Evolutionary conservation across 768 basidiomycete species (phyloP), one percentile per base, ranked within the genome.

Genomic region (Suillus fuscotomentosus): DNA sequence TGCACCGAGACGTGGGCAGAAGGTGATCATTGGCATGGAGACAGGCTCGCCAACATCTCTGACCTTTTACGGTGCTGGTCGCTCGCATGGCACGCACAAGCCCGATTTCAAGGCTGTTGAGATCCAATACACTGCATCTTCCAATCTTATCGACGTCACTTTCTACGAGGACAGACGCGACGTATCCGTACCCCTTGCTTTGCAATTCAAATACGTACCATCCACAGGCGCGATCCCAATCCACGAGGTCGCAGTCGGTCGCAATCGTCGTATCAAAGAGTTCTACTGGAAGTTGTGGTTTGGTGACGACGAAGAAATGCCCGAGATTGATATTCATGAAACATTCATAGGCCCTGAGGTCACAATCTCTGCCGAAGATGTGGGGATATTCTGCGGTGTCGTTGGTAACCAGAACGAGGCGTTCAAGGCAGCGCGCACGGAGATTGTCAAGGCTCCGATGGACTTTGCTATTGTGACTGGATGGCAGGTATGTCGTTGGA

Each of bases 261-360:
- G 96, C 69, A 99, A 97, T 80, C 82, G 82, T 62, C 87, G 92
- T 66, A 96, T 99, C 81, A 99, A 97, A 80, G 87, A 91, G 70
- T 99, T 99, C 75, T 99, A 99, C 82, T 99, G 97, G 97, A 89
- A 89, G 74, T 79, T 99, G 41, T 99, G 97, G 97, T 97, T 95
- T 74, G 95, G 97, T 43, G 94, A 95, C 72, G 81, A 92, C 66
- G 85, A 90, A 69, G 75, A 75, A 2, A 82, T 98, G 31, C 92
- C 95, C 11, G 77, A 84, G n/a, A 87, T 99, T 66, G 84, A 89
- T 70, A 83, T 97, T 61, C 85, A 84, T 59, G 91, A 92, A 68
- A 90, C 85, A 15, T 97, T 98, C 79, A 85, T 87, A 61, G 91
- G 95, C 27, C 95, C 93, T 2, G 90, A 94, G 75, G 91, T 95